Percentiles rank a stretch among this genome's conserved stretches.
Conservation (phyloP, 768 basidiomycete species). For the Chalciporus chontae region DNA sequence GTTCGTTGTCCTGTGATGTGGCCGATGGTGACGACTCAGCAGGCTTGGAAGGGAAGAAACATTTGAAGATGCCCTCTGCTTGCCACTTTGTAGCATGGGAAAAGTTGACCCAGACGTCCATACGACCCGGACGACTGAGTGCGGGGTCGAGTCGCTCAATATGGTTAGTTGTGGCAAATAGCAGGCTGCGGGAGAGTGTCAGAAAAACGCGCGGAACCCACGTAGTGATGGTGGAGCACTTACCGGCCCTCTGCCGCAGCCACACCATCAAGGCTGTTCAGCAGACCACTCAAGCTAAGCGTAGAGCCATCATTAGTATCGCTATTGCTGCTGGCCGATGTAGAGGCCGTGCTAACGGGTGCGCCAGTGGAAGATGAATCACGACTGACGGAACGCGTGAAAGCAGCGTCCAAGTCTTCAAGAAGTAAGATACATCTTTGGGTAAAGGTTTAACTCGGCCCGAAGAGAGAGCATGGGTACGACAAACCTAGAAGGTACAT, state of each 20-base stretch:
- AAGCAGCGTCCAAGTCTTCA: slow-evolving; percentile 91
- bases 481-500: slow-evolving; percentile 75
- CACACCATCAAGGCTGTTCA: slow-evolving; percentile 85
- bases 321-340: slow-evolving; percentile 38
- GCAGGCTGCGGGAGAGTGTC: slow-evolving; percentile 44
- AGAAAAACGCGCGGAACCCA: slow-evolving; percentile 10
- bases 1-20: slow-evolving; percentile 3
- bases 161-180: slow-evolving; percentile 93
- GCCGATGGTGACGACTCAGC: not conserved
- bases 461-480: slow-evolving; percentile 3
- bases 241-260: slow-evolving; percentile 85
- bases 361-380: slow-evolving; percentile 75
- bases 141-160: slow-evolving; percentile 91
- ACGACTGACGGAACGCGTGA: slow-evolving; percentile 83
- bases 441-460: slow-evolving; percentile 7
- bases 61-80: slow-evolving; percentile 90
- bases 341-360: slow-evolving; percentile 43
- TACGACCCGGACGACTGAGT: slow-evolving; percentile 81
- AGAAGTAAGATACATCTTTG: slow-evolving; percentile 85
- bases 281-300: slow-evolving; percentile 76
- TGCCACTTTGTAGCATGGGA: slow-evolving; percentile 91
- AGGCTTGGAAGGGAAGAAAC: slow-evolving; percentile 78
- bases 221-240: slow-evolving; percentile 28
- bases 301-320: slow-evolving; percentile 74
- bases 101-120: slow-evolving; percentile 93